Evolutionary conservation across 352 stramenopile species (phyloP).

Genomic region (Aphanomyces invadans): DNA sequence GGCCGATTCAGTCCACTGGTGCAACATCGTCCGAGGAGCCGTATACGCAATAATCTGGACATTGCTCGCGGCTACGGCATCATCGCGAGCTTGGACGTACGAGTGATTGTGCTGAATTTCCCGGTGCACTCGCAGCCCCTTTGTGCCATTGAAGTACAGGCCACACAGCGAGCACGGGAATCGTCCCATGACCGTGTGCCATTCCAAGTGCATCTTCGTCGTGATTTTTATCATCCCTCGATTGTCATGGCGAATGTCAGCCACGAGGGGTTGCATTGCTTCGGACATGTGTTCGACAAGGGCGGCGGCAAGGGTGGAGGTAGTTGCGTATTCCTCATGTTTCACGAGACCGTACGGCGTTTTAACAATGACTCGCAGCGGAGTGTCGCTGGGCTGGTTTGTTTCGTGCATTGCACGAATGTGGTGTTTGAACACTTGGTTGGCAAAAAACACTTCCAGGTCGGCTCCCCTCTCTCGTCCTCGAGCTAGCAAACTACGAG

Average conservation of each 20-base stretch:
- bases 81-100: background rate
- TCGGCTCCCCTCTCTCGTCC: background rate
- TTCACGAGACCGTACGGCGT: background rate
- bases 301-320: background rate
- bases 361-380: background rate
- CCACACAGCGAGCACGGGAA: slow-evolving; percentile 11
- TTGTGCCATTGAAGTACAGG: slow-evolving; percentile 9
- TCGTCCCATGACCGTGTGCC: slow-evolving; percentile 4
- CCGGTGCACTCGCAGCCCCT: slow-evolving; percentile 6
- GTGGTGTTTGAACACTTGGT: slow-evolving; percentile 17
- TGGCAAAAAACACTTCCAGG: slow-evolving; percentile 7
- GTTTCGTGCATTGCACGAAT: background rate
- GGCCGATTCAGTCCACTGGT: background rate
- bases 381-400: background rate
- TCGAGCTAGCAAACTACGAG: background rate
- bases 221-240: slow-evolving; percentile 8
- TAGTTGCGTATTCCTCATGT: background rate
- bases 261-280: background rate
- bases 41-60: slow-evolving; percentile 5
- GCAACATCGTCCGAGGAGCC: background rate
- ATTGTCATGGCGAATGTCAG: background rate
- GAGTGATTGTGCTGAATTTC: slow-evolving; percentile 2
- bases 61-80: background rate
- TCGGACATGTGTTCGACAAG: background rate
- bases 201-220: slow-evolving; percentile 10